Conservation (phyloP, 768 basidiomycete genomes). For the Boletus sp. region DNA sequence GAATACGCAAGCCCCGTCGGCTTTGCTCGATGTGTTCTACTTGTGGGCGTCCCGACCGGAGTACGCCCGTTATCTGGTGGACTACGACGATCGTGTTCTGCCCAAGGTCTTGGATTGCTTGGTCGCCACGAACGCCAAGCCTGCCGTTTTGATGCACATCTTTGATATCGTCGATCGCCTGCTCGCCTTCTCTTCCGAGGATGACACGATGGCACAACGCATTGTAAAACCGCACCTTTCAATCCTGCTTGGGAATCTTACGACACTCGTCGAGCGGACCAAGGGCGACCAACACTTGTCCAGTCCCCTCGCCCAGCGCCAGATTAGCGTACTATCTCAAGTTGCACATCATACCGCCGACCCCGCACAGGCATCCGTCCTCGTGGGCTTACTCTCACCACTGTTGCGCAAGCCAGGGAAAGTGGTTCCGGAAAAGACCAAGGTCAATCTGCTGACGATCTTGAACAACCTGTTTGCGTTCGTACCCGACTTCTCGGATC, state of each 20-base stretch:
- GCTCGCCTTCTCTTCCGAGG: slow-evolving; percentile 50
- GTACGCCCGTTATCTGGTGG: slow-evolving; percentile 60
- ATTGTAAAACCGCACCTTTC: slow-evolving; percentile 71
- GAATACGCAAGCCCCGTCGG: slow-evolving; percentile 89
- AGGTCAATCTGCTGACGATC: slow-evolving; percentile 76
- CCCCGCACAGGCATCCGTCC: slow-evolving; percentile 63
- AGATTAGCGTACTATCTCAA: slow-evolving; percentile 76
- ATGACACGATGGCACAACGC: slow-evolving; percentile 44
- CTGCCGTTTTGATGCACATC: slow-evolving; percentile 71
- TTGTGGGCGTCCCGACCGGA: slow-evolving; percentile 64
- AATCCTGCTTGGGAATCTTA: slow-evolving; percentile 66
- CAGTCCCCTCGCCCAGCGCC: slow-evolving; percentile 71
- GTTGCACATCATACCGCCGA: slow-evolving; percentile 74
- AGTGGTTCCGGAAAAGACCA: slow-evolving; percentile 76
- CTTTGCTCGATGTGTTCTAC: slow-evolving; percentile 80
- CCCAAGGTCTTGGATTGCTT: slow-evolving; percentile 82
- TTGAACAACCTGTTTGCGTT: slow-evolving; percentile 62
- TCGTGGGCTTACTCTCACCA: slow-evolving; percentile 73
- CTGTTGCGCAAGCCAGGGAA: slow-evolving; percentile 75
- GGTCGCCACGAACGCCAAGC: slow-evolving; percentile 80
- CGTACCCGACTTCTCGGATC: slow-evolving; percentile 56
- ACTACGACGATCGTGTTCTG: slow-evolving; percentile 64
- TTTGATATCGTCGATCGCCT: slow-evolving; percentile 84
- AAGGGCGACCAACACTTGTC: slow-evolving; percentile 49
- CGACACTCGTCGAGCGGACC: slow-evolving; percentile 61